phyloP scores from a whole-genome alignment of 495 filamentous ascomycete species.

The Podospora conica region DNA sequence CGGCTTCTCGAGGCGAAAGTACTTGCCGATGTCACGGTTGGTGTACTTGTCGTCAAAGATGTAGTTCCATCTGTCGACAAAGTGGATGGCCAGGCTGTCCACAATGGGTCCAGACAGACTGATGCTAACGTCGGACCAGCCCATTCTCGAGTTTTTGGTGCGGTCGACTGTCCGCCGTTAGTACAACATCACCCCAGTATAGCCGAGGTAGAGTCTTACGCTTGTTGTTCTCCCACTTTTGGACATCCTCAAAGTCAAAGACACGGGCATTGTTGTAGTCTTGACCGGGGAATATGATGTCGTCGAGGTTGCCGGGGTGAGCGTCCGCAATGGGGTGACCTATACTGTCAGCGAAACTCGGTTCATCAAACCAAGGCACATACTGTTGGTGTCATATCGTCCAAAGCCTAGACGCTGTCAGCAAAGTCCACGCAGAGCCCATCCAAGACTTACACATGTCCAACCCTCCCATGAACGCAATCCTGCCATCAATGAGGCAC shows the following conservation, averaged over 20 bases:
- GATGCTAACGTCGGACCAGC: constrained; percentile 86
- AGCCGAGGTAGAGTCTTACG: constrained; percentile 26
- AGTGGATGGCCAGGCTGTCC: constrained; percentile 70
- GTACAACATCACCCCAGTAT: neutral
- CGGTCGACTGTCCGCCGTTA: constrained; percentile 54
- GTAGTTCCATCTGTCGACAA: constrained; percentile 85
- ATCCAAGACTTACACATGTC: constrained; percentile 47
- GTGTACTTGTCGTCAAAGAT: constrained; percentile 81
- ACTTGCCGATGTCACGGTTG: constrained; percentile 56
- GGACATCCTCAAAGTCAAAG: constrained; percentile 81
- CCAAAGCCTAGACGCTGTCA: constrained; percentile 44
- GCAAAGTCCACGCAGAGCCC: neutral
- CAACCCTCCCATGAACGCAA: constrained; percentile 87
- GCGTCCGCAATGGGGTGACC: constrained; percentile 80
- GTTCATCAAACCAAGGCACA: constrained; percentile 5
- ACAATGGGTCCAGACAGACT: constrained; percentile 76
- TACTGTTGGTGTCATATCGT: constrained; percentile 54
- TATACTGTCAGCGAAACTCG: constrained; percentile 22
- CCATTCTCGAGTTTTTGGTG: constrained; percentile 77
- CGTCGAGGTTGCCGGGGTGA: constrained; percentile 68
- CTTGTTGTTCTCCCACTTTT: constrained; percentile 80
- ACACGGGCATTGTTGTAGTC: constrained; percentile 92
- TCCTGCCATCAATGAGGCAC: constrained; percentile 69
- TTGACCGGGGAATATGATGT: constrained; percentile 80
- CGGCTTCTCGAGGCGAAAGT: constrained; percentile 45